These are phyloP conservation scores for Gossypium arboreum DNA, from an alignment of 345 rosid genomes.

Conservation along the genomic window DNA sequence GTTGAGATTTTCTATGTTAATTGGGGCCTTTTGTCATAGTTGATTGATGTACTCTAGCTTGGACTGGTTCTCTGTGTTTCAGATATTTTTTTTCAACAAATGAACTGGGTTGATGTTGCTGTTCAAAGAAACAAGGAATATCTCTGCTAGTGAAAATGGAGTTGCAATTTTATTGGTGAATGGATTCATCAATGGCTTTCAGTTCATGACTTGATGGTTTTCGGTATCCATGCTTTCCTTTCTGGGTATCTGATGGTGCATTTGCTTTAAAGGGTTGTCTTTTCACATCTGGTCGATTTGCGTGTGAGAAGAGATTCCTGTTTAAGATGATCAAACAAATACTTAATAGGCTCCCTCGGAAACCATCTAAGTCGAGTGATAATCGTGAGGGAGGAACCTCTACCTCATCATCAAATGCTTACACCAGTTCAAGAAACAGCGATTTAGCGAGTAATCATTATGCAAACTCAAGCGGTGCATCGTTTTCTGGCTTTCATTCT, in stretches of 20 bases:
- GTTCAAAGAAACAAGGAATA: constrained; percentile 21
- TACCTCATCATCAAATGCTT: constrained; percentile 35
- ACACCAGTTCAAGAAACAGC: constrained; percentile 37
- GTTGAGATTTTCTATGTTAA: constrained; percentile 1
- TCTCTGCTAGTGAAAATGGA: constrained; percentile 8
- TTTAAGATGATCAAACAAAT: constrained; percentile 49
- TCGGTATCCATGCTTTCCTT: not conserved
- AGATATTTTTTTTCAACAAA: not conserved
- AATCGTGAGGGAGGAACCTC: constrained; percentile 46
- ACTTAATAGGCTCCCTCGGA: constrained; percentile 56
- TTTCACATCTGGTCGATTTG: constrained; percentile 4
- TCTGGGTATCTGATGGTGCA: constrained; percentile 13
- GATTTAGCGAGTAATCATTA: constrained; percentile 30
- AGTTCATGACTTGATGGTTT: constrained; percentile 8
- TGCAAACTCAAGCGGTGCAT: constrained; percentile 24
- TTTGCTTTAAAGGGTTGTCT: constrained; percentile 18
- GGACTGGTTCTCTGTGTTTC: constrained; percentile 3
- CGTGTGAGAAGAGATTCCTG: constrained; percentile 6
- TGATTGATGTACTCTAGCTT: constrained; percentile 14
- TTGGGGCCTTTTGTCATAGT: not conserved
- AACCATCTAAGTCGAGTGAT: constrained; percentile 52
- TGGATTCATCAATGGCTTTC: constrained; percentile 9
- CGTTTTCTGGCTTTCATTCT: constrained; percentile 25
- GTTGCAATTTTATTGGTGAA: constrained; percentile 3
- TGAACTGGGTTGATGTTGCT: constrained; percentile 22